Evolutionary conservation across 768 basidiomycete genomes (phyloP).

Genomic region (Pisolithus orientalis): DNA sequence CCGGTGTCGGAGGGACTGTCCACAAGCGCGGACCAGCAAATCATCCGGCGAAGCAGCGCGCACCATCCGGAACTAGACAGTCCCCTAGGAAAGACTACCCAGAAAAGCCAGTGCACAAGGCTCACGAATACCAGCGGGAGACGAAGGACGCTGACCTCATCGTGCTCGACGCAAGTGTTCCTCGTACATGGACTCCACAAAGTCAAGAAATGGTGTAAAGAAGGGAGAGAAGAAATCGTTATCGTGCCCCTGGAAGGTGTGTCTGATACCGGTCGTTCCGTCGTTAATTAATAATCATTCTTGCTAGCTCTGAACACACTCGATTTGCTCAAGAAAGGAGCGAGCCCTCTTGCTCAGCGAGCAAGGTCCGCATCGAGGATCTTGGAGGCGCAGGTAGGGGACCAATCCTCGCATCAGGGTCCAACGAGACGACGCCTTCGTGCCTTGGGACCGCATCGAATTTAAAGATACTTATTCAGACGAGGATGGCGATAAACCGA

Average conservation of each 20-base stretch:
- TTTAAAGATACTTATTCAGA: conserved; percentile 36
- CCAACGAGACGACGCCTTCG: conserved; percentile 77
- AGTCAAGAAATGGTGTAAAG: conserved; percentile 77
- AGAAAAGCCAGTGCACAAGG: conserved; percentile 19
- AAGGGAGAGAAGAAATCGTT: conserved; percentile 70
- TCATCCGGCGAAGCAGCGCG: conserved; percentile 19
- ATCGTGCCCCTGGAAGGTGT: conserved; percentile 86
- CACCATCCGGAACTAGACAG: conserved; percentile 12
- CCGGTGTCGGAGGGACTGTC: conserved; percentile 58
- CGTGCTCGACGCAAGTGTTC: conserved; percentile 76
- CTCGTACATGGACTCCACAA: conserved; percentile 71
- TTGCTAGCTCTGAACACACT: conserved; percentile 78
- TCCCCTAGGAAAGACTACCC: conserved; percentile 14
- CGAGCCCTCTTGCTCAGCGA: conserved; percentile 66
- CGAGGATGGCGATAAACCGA: conserved; percentile 19
- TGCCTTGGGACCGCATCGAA: conserved; percentile 70
- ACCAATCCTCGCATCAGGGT: conserved; percentile 76
- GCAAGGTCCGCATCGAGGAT: conserved; percentile 86
- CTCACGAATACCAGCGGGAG: conserved; percentile 21
- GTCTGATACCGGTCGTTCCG: conserved; percentile 10
- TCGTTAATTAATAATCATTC: conserved; percentile 5
- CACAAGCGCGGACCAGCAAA: conserved; percentile 18
- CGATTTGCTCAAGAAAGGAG: conserved; percentile 89
- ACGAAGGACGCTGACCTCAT: conserved; percentile 68
- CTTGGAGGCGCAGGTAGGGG: conserved; percentile 83